phyloP scores from a whole-genome alignment of 2,329 filamentous ascomycete species.

The Aspergillus puulaauensis region DNA sequence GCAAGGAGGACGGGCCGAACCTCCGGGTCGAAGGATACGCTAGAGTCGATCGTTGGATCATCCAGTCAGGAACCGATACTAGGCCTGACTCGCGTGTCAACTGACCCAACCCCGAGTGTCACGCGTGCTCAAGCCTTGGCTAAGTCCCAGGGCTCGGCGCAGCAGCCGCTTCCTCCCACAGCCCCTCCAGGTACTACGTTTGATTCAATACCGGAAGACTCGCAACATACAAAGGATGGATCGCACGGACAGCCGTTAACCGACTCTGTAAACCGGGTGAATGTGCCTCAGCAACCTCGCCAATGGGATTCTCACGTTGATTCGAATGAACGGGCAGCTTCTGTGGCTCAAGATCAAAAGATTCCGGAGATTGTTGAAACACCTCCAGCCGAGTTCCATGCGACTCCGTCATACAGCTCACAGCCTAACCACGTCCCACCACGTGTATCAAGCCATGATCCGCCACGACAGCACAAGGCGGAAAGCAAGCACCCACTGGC shows the following conservation, averaged over 20 bases:
- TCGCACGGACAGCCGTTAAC: slow-evolving; percentile 21
- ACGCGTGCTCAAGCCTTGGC: slow-evolving; percentile 50
- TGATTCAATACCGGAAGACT: slow-evolving; percentile 30
- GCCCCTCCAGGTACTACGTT: slow-evolving; percentile 20
- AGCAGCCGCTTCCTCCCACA: slow-evolving; percentile 11
- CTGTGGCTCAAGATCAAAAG: slow-evolving; percentile 46
- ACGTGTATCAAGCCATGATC: slow-evolving; percentile 51
- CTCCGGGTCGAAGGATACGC: slow-evolving; percentile 57
- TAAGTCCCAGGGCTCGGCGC: slow-evolving; percentile 22
- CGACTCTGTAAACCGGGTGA: slow-evolving; percentile 32
- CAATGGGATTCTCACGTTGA: slow-evolving; percentile 58
- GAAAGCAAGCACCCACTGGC: slow-evolving; percentile 30
- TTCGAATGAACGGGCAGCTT: slow-evolving; percentile 57
- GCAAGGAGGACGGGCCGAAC: slow-evolving; percentile 69
- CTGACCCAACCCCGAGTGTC: slow-evolving; percentile 33
- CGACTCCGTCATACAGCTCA: slow-evolving; percentile 26
- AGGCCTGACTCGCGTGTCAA: slow-evolving; percentile 36
- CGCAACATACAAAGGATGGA: slow-evolving; percentile 21
- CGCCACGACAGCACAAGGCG: slow-evolving; percentile 38
- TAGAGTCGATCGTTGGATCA: slow-evolving; percentile 40
- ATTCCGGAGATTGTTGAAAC: slow-evolving; percentile 65
- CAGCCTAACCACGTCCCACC: slow-evolving; percentile 47
- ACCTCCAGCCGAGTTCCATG: slow-evolving; percentile 49
- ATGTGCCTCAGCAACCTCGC: slow-evolving; percentile 40
- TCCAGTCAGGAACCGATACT: slow-evolving; percentile 35